Evolutionary conservation across 2,329 filamentous ascomycete genomes (phyloP), one percentile per base, ranked within the genome.

Genomic region (Colletotrichum gigasporum): DNA sequence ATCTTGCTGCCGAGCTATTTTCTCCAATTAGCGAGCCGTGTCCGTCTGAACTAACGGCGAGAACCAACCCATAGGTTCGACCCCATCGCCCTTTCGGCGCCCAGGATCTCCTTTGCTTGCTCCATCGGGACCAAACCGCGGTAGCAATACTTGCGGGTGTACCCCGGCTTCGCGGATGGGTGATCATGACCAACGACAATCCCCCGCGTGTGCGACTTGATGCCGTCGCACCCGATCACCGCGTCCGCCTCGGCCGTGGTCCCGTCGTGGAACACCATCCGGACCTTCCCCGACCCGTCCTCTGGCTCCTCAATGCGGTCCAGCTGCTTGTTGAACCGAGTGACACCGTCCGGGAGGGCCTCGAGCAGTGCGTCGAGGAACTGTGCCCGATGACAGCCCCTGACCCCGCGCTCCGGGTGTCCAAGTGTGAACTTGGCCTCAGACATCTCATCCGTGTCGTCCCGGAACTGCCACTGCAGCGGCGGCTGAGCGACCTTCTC

Each of bases 201-300:
- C 24, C 82, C 73, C 14, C 88, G 77, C 72, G 3, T 76, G 72
- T 62, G 73, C 72, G 62, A 14, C 2, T 89, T 88, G 70, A 90
- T 86, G 0, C 87, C 87, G 71, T 90, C 87, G 68, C 85, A 88
- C 1, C 85, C 67, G 75, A 91, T 76, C 0, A 89, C 55, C 1
- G 73, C 78, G 24, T 79, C 77, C 5, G 79, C 76, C 12, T 73
- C 69, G 2, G 75, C 78, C 0, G 71, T 74, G 0, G 75, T 75
- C 0, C 79, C 79, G 30, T 83, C 81, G 0, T 70, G 63, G 51
- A 82, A 82, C 11, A 41, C 67, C 53, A 82, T 68, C 0, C 61
- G 57, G 4, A 75, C 71, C 1, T 65, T 50, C 11, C 59, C 54
- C 0, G 50, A 32, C 6, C 32, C 4, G 2, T 68, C 16, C 0